Evolutionary conservation across 2,329 filamentous ascomycete species (phyloP).

Genomic region (Penicillium hordei): DNA sequence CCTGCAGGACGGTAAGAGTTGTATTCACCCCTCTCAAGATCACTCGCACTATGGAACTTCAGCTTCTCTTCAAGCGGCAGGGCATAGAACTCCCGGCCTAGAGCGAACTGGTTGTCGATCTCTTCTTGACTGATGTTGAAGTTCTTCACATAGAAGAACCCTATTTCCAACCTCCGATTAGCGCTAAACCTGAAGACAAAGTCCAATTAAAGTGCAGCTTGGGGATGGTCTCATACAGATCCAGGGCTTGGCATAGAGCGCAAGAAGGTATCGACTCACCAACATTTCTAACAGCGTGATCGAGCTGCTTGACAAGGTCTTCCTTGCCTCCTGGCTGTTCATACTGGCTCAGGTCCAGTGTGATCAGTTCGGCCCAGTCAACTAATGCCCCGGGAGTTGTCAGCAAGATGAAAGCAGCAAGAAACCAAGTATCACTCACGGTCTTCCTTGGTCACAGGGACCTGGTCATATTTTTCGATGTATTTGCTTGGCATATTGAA

Average conservation of each 20-base stretch:
- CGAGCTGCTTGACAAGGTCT: constrained; percentile 54
- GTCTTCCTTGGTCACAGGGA: constrained; percentile 50
- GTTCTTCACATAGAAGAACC: constrained; percentile 65
- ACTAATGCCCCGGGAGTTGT: constrained; percentile 28
- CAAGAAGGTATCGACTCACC: constrained; percentile 20
- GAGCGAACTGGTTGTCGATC: constrained; percentile 61
- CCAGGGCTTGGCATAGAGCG: too few species aligned
- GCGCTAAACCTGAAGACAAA: not conserved
- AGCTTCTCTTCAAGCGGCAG: constrained; percentile 60
- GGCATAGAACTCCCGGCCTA: constrained; percentile 59
- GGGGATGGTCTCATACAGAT: not conserved
- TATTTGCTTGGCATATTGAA: constrained; percentile 28
- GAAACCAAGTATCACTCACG: constrained; percentile 14
- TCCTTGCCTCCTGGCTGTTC: constrained; percentile 57
- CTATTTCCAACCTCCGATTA: constrained; percentile 32
- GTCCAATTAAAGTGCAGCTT: not conserved
- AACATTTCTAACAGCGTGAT: constrained; percentile 54
- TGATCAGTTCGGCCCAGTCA: constrained; percentile 58
- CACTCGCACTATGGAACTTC: constrained; percentile 50
- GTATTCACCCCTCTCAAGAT: constrained; percentile 55
- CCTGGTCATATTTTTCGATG: constrained; percentile 46
- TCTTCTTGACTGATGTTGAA: constrained; percentile 62
- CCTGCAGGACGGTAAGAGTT: constrained; percentile 58
- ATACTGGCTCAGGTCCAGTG: constrained; percentile 57
- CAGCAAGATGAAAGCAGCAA: constrained; percentile 14